Evolutionary conservation across 805 yeast species (phyloP).

Genomic region (Candida gorgasii): DNA sequence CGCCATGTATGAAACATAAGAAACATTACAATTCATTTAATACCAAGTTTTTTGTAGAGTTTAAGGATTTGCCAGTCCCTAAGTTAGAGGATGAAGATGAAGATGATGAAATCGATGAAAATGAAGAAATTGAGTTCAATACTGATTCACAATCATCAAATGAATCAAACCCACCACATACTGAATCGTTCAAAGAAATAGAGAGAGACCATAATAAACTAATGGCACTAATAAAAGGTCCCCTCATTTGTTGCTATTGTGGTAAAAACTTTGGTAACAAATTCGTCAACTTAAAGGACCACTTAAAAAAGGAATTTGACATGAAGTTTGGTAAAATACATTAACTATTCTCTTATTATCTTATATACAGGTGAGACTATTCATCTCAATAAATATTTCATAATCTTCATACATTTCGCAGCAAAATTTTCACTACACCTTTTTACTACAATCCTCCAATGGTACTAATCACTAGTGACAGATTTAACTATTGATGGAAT

Average conservation of each 20-base stretch:
- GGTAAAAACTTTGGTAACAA: constrained; percentile 24
- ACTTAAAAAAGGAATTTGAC: constrained; percentile 26
- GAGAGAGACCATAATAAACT: constrained; percentile 12
- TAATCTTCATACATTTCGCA: too few relatives aligned
- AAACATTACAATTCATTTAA: constrained; percentile 73
- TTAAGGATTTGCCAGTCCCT: constrained; percentile 37
- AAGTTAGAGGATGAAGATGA: neutral
- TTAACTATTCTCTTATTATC: neutral
- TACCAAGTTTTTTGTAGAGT: constrained; percentile 61
- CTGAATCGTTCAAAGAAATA: neutral
- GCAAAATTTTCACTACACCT: neutral
- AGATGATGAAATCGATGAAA: neutral
- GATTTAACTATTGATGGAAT: constrained; percentile 2
- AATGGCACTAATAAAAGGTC: constrained; percentile 19
- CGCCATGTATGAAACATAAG: constrained; percentile 55
- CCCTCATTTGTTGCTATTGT: constrained; percentile 31
- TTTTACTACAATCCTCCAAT: constrained; percentile 1
- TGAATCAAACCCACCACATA: neutral
- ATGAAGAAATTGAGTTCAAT: neutral
- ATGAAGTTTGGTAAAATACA: constrained; percentile 12
- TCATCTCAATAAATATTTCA: too few relatives aligned
- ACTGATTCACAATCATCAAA: constrained; percentile 2
- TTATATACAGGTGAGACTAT: too few relatives aligned
- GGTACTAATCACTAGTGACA: neutral
- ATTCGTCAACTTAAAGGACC: constrained; percentile 28